These are phyloP conservation scores for Parietaria judaica DNA, from an alignment of 306 rosid species.

Conservation along the genomic window DNA sequence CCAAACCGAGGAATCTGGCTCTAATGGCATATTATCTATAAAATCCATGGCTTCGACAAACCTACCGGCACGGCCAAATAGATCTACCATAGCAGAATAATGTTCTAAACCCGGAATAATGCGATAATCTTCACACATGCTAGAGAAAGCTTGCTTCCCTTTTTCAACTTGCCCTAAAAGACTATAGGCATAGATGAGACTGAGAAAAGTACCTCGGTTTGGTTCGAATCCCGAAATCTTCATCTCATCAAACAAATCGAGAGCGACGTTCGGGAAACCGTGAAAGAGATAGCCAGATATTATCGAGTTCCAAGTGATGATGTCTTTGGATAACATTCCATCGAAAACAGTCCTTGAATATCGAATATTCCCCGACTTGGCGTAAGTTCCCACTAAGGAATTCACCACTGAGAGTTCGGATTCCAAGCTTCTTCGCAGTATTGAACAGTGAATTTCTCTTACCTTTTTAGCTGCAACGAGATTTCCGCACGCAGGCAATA, in stretches of 20 bases:
- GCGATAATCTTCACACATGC: conserved; percentile 45
- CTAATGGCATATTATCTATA: conserved; percentile 63
- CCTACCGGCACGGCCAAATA: conserved; percentile 82
- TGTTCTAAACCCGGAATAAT: conserved; percentile 67
- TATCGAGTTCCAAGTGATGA: conserved; percentile 78
- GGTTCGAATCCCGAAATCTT: conserved; percentile 48
- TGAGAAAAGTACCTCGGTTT: conserved; percentile 72
- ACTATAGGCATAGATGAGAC: conserved; percentile 60
- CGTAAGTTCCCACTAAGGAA: conserved; percentile 66
- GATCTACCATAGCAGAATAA: conserved; percentile 64
- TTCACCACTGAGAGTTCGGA: conserved; percentile 56
- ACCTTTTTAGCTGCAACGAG: conserved; percentile 54
- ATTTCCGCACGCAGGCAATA: conserved; percentile 70
- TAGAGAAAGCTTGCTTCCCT: conserved; percentile 56
- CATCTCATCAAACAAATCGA: conserved; percentile 60
- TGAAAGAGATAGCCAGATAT: conserved; percentile 66
- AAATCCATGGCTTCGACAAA: conserved; percentile 64
- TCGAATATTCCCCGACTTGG: conserved; percentile 66
- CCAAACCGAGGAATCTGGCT: conserved; percentile 69
- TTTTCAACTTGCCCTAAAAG: conserved; percentile 57
- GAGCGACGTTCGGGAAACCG: conserved; percentile 53
- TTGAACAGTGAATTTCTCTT: conserved; percentile 75
- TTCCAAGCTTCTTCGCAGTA: conserved; percentile 51
- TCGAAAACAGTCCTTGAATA: conserved; percentile 59
- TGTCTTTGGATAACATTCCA: conserved; percentile 58